Evolutionary conservation across 2,329 filamentous ascomycete species (phyloP).

Genomic region (Sarocladium kiliense): DNA sequence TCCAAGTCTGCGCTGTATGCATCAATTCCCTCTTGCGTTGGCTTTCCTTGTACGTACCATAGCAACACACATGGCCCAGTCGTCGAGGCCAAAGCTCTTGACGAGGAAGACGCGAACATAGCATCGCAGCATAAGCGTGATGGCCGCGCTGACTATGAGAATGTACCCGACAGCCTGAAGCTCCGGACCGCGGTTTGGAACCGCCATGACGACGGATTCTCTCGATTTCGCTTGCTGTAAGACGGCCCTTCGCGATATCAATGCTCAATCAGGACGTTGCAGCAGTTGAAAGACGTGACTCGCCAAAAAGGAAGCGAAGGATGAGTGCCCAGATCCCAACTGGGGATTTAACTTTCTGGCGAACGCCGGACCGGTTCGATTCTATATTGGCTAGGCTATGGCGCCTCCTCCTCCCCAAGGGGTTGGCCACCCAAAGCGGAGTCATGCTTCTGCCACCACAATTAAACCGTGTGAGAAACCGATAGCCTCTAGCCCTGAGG

Average conservation of each 20-base stretch:
- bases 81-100: conserved; percentile 33
- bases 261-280: too few species aligned
- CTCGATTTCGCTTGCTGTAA: not conserved
- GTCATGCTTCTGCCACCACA: too few species aligned
- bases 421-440: not conserved
- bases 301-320: too few species aligned
- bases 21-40: too few species aligned
- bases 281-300: too few species aligned
- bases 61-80: conserved; percentile 32
- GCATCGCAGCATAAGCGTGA: conserved; percentile 24
- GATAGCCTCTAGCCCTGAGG: not conserved
- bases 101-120: conserved; percentile 29
- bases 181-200: conserved; percentile 27
- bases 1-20: too few species aligned
- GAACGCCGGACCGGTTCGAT: too few species aligned
- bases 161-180: conserved; percentile 27
- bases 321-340: too few species aligned
- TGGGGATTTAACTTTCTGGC: too few species aligned
- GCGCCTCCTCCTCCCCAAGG: too few species aligned
- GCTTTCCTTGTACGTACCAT: conserved; percentile 18
- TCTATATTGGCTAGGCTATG: too few species aligned
- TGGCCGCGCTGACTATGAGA: conserved; percentile 21
- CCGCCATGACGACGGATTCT: conserved; percentile 15
- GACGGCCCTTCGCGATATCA: too few species aligned
- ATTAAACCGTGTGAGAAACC: not conserved